These are phyloP conservation scores for Phytophthora tentaculata DNA, from an alignment of 352 stramenopile genomes.

Conservation along the genomic window DNA sequence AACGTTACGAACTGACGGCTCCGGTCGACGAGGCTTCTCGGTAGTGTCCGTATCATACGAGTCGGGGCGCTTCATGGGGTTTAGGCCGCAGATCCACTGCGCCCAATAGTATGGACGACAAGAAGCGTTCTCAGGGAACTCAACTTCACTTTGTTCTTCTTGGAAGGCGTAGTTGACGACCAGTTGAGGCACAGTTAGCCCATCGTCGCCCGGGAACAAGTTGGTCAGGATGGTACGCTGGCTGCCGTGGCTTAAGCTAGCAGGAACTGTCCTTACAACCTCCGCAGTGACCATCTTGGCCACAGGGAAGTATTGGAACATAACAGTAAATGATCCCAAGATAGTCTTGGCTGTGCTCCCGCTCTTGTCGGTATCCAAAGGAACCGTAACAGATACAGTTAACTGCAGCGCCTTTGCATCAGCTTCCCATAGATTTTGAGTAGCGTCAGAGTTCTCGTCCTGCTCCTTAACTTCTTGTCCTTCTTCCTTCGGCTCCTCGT, in stretches of 20 bases:
- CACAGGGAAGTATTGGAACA: conserved; percentile 71
- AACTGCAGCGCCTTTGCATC: conserved; percentile 61
- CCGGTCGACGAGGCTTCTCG: conserved; percentile 40
- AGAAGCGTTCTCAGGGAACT: conserved; percentile 46
- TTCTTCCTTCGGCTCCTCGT: conserved; percentile 52
- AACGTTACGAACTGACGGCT: conserved; percentile 75
- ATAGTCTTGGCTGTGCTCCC: conserved; percentile 10
- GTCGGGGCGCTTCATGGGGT: conserved; percentile 51
- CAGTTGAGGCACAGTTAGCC: conserved; percentile 45
- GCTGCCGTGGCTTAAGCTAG: conserved; percentile 22
- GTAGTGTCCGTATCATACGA: neutral
- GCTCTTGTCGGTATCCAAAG: conserved; percentile 36
- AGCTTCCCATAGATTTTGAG: conserved; percentile 55
- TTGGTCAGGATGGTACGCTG: conserved; percentile 53
- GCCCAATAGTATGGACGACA: conserved; percentile 75
- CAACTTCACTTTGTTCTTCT: conserved; percentile 40
- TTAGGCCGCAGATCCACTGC: conserved; percentile 77
- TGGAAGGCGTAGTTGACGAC: conserved; percentile 59
- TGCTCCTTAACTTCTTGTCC: conserved; percentile 32
- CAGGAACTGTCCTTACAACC: conserved; percentile 42
- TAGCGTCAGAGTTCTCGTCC: conserved; percentile 27
- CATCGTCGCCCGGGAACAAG: conserved; percentile 71
- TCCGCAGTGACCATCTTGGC: conserved; percentile 66
- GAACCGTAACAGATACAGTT: conserved; percentile 45
- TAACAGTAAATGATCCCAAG: conserved; percentile 47